Evolutionary conservation across 2,329 filamentous ascomycete genomes (phyloP).

Genomic region (Pseudogymnoascus sp.): DNA sequence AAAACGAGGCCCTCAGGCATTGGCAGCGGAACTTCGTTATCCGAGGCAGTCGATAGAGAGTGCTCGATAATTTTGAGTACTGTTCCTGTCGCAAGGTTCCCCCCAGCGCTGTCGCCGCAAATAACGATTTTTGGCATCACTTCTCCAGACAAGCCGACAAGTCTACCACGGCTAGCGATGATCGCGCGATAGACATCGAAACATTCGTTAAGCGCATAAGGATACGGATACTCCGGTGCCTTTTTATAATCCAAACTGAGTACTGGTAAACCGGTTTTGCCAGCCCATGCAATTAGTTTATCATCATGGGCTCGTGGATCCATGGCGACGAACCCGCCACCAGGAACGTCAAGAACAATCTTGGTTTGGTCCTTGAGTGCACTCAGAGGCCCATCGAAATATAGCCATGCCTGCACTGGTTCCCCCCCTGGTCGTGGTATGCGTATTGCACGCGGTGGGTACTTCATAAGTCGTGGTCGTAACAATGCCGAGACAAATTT

Average conservation of each 20-base stretch:
- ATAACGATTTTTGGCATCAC: constrained; percentile 59
- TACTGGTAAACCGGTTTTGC: constrained; percentile 77
- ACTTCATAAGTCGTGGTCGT: constrained; percentile 70
- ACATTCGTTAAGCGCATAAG: constrained; percentile 78
- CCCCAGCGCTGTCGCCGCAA: constrained; percentile 73
- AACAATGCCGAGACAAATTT: constrained; percentile 61
- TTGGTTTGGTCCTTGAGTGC: constrained; percentile 68
- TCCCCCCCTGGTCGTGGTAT: constrained; percentile 74
- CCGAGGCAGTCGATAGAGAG: constrained; percentile 42
- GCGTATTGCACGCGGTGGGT: constrained; percentile 71
- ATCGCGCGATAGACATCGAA: constrained; percentile 77
- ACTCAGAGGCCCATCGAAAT: constrained; percentile 80
- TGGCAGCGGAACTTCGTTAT: constrained; percentile 53
- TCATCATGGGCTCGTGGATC: constrained; percentile 90
- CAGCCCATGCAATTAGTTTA: constrained; percentile 86
- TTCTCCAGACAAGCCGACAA: constrained; percentile 63
- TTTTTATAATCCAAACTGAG: constrained; percentile 87
- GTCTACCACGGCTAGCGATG: constrained; percentile 61
- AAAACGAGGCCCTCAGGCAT: constrained; percentile 72
- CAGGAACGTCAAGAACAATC: constrained; percentile 81
- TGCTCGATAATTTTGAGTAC: constrained; percentile 80
- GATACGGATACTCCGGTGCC: constrained; percentile 76
- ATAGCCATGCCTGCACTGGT: constrained; percentile 79
- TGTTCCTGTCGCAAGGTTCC: constrained; percentile 70
- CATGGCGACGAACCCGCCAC: constrained; percentile 96